Conservation (phyloP, 2,329 filamentous ascomycete genomes). For the Parascedosporium putredinis region DNA sequence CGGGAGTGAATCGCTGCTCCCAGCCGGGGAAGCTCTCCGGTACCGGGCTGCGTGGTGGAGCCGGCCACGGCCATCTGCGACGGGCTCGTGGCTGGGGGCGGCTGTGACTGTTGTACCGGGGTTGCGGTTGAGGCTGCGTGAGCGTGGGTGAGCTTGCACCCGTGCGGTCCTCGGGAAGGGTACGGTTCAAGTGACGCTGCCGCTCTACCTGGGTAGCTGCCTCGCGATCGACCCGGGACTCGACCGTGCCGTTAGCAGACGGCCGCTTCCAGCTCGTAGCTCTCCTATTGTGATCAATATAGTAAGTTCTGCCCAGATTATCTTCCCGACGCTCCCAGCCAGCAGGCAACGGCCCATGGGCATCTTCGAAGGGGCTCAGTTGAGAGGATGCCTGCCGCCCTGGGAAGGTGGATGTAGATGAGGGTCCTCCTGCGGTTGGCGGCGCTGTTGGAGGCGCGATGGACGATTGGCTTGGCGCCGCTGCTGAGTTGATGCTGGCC, state of each 20-base stretch:
- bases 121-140: conserved; percentile 35
- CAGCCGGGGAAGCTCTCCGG: conserved; percentile 92
- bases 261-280: conserved; percentile 95
- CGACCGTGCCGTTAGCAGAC: conserved; percentile 64
- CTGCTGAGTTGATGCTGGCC: conserved; percentile 32
- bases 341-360: conserved; percentile 81
- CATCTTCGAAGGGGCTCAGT: conserved; percentile 90
- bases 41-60: conserved; percentile 76
- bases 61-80: conserved; percentile 78
- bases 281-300: conserved; percentile 94
- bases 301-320: conserved; percentile 89
- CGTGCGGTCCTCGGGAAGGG: conserved; percentile 88
- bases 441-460: conserved; percentile 9
- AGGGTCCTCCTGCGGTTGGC: not conserved
- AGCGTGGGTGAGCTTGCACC: conserved; percentile 84
- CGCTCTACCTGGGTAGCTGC: conserved; percentile 89
- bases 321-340: conserved; percentile 97
- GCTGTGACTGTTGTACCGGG: not conserved
- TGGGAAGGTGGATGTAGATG: conserved; percentile 1
- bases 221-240: conserved; percentile 65
- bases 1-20: conserved; percentile 93
- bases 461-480: conserved; percentile 10
- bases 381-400: conserved; percentile 20
- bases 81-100: conserved; percentile 16
- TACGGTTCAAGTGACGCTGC: conserved; percentile 87